Conservation (phyloP, 495 filamentous ascomycete species). For the Jackrogersella minutella region DNA sequence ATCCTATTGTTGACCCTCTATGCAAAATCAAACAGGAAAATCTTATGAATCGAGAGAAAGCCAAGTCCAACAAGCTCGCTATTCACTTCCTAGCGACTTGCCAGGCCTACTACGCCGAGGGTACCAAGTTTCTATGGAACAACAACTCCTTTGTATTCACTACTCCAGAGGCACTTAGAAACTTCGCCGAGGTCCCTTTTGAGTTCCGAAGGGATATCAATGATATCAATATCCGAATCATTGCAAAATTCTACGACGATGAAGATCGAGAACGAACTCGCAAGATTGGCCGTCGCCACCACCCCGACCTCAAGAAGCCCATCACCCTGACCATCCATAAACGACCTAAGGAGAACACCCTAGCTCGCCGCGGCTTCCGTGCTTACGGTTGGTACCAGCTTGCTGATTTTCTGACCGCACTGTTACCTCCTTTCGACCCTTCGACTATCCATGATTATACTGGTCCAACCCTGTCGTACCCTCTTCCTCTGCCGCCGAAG, state of each 20-base stretch:
- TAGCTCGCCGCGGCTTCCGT: constrained; percentile 53
- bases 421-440: constrained; percentile 50
- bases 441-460: not conserved
- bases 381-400: constrained; percentile 59
- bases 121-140: constrained; percentile 50
- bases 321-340: constrained; percentile 43
- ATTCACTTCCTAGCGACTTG: constrained; percentile 55
- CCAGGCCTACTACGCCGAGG: constrained; percentile 52
- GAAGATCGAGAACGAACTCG: constrained; percentile 45
- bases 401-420: constrained; percentile 52
- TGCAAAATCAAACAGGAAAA: constrained; percentile 45
- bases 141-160: constrained; percentile 60
- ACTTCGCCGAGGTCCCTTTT: constrained; percentile 47
- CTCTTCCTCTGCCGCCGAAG: constrained; percentile 38
- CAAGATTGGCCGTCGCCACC: constrained; percentile 38
- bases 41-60: constrained; percentile 46
- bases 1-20: constrained; percentile 59
- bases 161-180: constrained; percentile 49
- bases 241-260: constrained; percentile 59
- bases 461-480: not conserved
- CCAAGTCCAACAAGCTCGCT: constrained; percentile 47
- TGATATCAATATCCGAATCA: constrained; percentile 54
- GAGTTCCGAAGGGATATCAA: constrained; percentile 47
- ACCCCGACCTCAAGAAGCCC: constrained; percentile 43
- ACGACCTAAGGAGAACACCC: constrained; percentile 46